These are phyloP conservation scores for Fusarium sp. DNA, from an alignment of 2,329 filamentous ascomycete genomes.

Conservation along the genomic window DNA sequence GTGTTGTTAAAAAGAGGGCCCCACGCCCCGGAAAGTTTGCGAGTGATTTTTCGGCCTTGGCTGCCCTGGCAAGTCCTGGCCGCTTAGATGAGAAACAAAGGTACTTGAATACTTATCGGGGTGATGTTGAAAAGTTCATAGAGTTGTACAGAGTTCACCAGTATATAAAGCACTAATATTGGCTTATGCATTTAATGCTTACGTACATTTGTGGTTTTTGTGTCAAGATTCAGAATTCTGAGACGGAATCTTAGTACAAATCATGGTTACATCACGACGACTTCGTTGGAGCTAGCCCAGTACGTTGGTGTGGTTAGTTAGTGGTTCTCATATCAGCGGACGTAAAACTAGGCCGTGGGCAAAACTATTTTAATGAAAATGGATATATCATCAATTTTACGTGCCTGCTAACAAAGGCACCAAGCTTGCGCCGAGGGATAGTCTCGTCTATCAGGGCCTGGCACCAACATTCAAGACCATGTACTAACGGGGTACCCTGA, in stretches of 20 bases:
- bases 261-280: background rate
- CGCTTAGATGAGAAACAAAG: constrained; percentile 28
- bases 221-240: background rate
- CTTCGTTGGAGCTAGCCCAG: background rate
- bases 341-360: background rate
- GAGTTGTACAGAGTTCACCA: constrained; percentile 7
- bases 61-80: constrained; percentile 1
- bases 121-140: background rate
- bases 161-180: background rate
- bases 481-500: constrained; percentile 39
- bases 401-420: constrained; percentile 41
- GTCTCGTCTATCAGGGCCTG: constrained; percentile 45
- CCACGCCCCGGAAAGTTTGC: constrained; percentile 31
- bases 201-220: background rate
- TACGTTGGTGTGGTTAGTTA: background rate
- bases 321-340: background rate
- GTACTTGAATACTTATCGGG: constrained; percentile 7
- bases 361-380: constrained; percentile 10
- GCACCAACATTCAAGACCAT: constrained; percentile 40
- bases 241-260: background rate
- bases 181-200: background rate
- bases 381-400: constrained; percentile 47
- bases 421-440: constrained; percentile 35
- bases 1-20: constrained; percentile 6
- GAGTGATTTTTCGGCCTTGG: constrained; percentile 31